Evolutionary conservation across 768 basidiomycete genomes (phyloP), one percentile per base, ranked within the genome.

Genomic region (Sarcodon aspratus): DNA sequence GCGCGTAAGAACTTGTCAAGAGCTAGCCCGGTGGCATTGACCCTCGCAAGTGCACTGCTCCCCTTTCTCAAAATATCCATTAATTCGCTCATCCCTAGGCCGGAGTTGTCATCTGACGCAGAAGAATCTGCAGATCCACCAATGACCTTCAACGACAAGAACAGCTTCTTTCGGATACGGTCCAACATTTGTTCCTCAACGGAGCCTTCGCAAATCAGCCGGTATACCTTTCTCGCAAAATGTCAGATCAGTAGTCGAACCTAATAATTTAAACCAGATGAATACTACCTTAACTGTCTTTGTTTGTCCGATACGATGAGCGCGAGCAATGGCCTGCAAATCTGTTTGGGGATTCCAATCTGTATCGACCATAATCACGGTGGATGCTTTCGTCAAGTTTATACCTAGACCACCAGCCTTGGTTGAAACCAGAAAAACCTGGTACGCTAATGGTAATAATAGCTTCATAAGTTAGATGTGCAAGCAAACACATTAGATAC

Each of bases 251-350:
- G 12, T 33, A 51, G 38, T 10, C 11, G 36, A 17, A 9, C 12
- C 27, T n/a, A 18, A n/a, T 15, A 15, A 1, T 27, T 34, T n/a
- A 33, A 33, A 42, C 15, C 48, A 34, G 34, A 31, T 6, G 9
- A 27, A 31, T 15, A 57, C 21, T 56, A 78, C 78, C 61, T 82
- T 76, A 51, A 87, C 85, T 21, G 67, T 66, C 57, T 83, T 84
- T 46, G 75, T 84, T 60, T 87, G 85, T 6, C 85, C 85, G 48
- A 86, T 84, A 9, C 88, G 76, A 61, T 90, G 88, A 0, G 88
- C 88, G 37, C 88, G 73, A 18, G 88, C 88, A 61, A 90, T 87
- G 0, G 88, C 88, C 63, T 90, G 87, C 6, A 90, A 65, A 60
- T 91, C 88, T 59, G 86, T 89, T 61, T 63, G 76, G 12, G 78